phyloP scores from a whole-genome alignment of 2,329 filamentous ascomycete species.

The Alternaria arborescens region DNA sequence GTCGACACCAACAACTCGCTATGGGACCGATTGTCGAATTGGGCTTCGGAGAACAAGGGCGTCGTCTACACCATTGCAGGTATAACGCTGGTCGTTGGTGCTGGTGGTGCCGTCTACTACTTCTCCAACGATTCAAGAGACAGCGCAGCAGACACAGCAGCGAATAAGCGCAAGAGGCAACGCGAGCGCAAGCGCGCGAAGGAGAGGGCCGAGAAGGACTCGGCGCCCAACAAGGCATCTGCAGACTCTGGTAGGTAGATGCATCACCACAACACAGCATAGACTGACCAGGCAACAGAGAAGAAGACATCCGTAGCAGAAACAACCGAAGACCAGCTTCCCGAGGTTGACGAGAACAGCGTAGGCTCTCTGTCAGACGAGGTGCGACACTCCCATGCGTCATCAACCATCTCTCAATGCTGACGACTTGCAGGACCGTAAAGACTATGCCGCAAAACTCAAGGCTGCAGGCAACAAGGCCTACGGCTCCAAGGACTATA shows the following conservation, averaged over 20 bases:
- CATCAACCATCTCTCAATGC: not conserved
- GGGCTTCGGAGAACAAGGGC: slow-evolving; percentile 95
- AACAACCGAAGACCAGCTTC: slow-evolving; percentile 56
- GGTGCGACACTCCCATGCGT: slow-evolving; percentile 28
- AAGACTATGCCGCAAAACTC: slow-evolving; percentile 86
- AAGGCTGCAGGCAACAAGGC: slow-evolving; percentile 97
- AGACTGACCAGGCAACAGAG: slow-evolving; percentile 43
- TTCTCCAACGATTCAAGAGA: slow-evolving; percentile 64
- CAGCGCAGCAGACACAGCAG: slow-evolving; percentile 41
- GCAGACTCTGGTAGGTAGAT: slow-evolving; percentile 42
- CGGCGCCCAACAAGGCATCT: slow-evolving; percentile 50
- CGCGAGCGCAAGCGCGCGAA: slow-evolving; percentile 90
- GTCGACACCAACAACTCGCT: slow-evolving; percentile 65
- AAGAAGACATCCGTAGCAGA: slow-evolving; percentile 50
- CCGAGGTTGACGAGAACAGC: slow-evolving; percentile 58
- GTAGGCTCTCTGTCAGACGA: slow-evolving; percentile 56
- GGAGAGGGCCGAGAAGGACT: slow-evolving; percentile 66
- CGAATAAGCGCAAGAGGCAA: slow-evolving; percentile 78
- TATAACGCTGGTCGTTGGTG: slow-evolving; percentile 88
- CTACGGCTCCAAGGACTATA: slow-evolving; percentile 93
- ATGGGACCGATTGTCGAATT: slow-evolving; percentile 89
- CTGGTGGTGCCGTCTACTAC: slow-evolving; percentile 93
- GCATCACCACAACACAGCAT: not conserved
- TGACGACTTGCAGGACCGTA: slow-evolving; percentile 71
- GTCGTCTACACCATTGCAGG: slow-evolving; percentile 96